Base-by-base conservation (phyloP, 2,329 filamentous ascomycete genomes). In the Cladosporium sp. region DNA sequence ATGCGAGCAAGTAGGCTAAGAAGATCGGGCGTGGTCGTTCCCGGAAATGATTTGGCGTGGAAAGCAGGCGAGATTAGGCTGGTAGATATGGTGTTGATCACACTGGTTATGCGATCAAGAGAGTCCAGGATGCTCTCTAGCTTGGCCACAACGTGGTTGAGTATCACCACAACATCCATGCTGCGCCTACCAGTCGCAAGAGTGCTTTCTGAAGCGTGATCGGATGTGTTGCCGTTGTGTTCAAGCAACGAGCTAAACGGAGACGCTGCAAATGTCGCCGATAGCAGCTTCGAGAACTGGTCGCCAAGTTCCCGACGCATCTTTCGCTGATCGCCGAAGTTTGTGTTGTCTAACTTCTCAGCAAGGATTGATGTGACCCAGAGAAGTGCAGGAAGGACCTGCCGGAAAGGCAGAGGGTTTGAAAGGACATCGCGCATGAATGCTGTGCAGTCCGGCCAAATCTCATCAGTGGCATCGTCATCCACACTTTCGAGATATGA, bases 401-500 rank as follows among this genome's bases (percentile, higher is more conserved):
- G 93, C 64, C 95, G 86, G 79, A 99, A 94, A 2, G 95, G 95
- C 73, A 99, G 92, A 1, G 95, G 96, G 74, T 99, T 99, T 26
- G 90, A 88, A 30, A 99, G 83, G 30, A 99, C 86, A 75, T 99
- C 96, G 68, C 89, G 90, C 67, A 98, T 78, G 77, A 99, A 99
- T 0, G 90, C 87, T 73, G 93, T 92, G 76, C 94, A 99, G 75
- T 99, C 94, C 48, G 89, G 85, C 95, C 95, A 99, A 58, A 99
- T 97, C 78, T 99, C 95, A 73, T 99, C 95, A 85, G 97, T 94
- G 18, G 95, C 91, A 80, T 99, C 95, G 73, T 99, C 95, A 74
- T 99, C 95, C 14, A 98, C 83, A 0, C 93, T 95, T 32, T 87
- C 87, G 0, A 93, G 90, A 77, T 99, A 99, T 68, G 95, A 91